Evolutionary conservation across 257 asterid genomes (phyloP).

Genomic region (Osmanthus fragrans): DNA sequence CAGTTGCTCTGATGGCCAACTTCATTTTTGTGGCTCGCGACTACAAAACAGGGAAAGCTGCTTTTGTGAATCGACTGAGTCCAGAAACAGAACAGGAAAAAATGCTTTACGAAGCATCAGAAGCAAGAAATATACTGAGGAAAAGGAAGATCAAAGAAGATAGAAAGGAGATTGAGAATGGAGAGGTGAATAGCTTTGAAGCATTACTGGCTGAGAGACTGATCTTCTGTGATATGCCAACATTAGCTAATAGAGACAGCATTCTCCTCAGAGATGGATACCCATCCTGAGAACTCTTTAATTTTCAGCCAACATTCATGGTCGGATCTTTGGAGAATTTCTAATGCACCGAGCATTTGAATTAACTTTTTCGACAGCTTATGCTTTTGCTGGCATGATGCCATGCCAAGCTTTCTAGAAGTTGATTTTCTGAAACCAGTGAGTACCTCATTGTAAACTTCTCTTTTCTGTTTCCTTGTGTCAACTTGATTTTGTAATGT

Average conservation of each 20-base stretch:
- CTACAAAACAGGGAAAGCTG: conserved; percentile 80
- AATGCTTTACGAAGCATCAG: conserved; percentile 72
- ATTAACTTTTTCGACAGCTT: conserved; percentile 81
- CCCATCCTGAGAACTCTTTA: conserved; percentile 82
- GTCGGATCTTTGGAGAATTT: conserved; percentile 95
- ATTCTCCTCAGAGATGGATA: conserved; percentile 90
- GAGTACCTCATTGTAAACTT: conserved; percentile 29
- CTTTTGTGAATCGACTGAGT: conserved; percentile 67
- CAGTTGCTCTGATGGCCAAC: conserved; percentile 77
- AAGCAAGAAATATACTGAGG: conserved; percentile 61
- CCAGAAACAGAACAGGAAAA: conserved; percentile 79
- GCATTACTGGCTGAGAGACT: conserved; percentile 75
- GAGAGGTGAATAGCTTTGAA: conserved; percentile 55
- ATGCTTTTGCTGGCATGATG: conserved; percentile 95
- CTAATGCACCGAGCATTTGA: conserved; percentile 93
- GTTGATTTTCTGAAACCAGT: conserved; percentile 92
- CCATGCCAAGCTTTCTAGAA: conserved; percentile 97
- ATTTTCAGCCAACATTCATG: conserved; percentile 96
- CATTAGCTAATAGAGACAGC: conserved; percentile 89
- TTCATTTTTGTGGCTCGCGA: conserved; percentile 98
- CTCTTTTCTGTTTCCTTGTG: neutral
- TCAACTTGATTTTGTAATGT: neutral
- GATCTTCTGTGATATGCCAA: conserved; percentile 96
- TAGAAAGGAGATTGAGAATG: conserved; percentile 55
- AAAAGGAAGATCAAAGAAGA: conserved; percentile 56